Evolutionary conservation across 2,329 filamentous ascomycete genomes (phyloP), one percentile per base, ranked within the genome.

Genomic region (Ophiostoma angusticollis): DNA sequence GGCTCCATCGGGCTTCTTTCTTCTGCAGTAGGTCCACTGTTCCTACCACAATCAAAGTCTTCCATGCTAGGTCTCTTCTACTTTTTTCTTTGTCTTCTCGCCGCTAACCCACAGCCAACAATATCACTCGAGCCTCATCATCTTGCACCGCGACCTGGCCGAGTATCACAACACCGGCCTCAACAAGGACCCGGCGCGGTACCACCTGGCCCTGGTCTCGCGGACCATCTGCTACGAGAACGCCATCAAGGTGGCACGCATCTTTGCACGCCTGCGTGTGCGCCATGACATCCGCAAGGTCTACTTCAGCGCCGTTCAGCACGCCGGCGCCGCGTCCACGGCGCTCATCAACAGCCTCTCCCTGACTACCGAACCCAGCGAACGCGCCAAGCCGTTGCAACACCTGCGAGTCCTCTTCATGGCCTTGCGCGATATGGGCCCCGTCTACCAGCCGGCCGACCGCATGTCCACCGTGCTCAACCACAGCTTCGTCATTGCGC

Each of bases 61-160:
- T n/a, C n/a, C n/a, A n/a, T n/a, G n/a, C n/a, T n/a, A n/a, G n/a
- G n/a, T 29, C 27, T 29, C n/a, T 30, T 30, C n/a, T n/a, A n/a
- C n/a, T n/a, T n/a, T n/a, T n/a, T n/a, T n/a, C n/a, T n/a, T n/a
- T n/a, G n/a, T n/a, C n/a, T n/a, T n/a, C n/a, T n/a, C n/a, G n/a
- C n/a, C n/a, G n/a, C n/a, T n/a, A n/a, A 28, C 11, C 6, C 30
- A 5, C 23, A 35, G 33, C 23, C 23, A 25, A 12, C 30, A 31
- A 31, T 35, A 35, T 16, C 33, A 35, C 22, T 27, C 33, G n/a
- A 27, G 22, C 9, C 33, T 35, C 13, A 35, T 35, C 22, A 22
- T 35, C n/a, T 24, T 35, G 5, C 33, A 35, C 9, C 33, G 33
- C 3, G 30, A 21, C 30, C 30, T 31, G 4, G 30, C 30, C 16